Conservation (phyloP, 1,139 yeast species). For the Yamadazyma songkhlaensis region DNA sequence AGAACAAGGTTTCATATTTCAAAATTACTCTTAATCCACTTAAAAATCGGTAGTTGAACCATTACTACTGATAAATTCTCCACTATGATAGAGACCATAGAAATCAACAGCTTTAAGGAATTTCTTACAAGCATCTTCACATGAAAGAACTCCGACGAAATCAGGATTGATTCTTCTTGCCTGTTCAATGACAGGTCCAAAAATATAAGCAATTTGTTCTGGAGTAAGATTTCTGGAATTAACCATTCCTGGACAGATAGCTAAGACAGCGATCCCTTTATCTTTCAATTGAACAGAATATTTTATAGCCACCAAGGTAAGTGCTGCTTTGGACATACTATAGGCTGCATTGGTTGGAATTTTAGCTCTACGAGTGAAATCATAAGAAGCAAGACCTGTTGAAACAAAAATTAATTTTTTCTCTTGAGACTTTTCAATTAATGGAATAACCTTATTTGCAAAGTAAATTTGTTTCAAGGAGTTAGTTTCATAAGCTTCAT, state of each 20-base stretch:
- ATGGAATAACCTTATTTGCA: slow-evolving; percentile 22
- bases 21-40: too few species aligned
- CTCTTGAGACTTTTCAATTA: slow-evolving; percentile 16
- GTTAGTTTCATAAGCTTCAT: slow-evolving; percentile 16
- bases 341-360: not conserved
- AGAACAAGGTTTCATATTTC: too few species aligned
- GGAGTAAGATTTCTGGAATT: not conserved
- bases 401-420: slow-evolving; percentile 23
- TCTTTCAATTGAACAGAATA: slow-evolving; percentile 18
- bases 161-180: not conserved
- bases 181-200: not conserved
- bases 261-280: slow-evolving; percentile 21
- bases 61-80: too few species aligned
- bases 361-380: not conserved
- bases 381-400: slow-evolving; percentile 19
- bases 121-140: not conserved
- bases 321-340: slow-evolving; percentile 27
- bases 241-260: slow-evolving; percentile 6
- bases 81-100: not conserved
- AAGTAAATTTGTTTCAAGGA: slow-evolving; percentile 24
- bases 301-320: slow-evolving; percentile 20
- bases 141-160: not conserved
- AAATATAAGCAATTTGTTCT: not conserved
- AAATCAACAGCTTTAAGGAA: slow-evolving; percentile 1
- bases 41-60: too few species aligned